Evolutionary conservation across 148 eudicot genomes (phyloP).

Genomic region (Simmondsia chinensis): DNA sequence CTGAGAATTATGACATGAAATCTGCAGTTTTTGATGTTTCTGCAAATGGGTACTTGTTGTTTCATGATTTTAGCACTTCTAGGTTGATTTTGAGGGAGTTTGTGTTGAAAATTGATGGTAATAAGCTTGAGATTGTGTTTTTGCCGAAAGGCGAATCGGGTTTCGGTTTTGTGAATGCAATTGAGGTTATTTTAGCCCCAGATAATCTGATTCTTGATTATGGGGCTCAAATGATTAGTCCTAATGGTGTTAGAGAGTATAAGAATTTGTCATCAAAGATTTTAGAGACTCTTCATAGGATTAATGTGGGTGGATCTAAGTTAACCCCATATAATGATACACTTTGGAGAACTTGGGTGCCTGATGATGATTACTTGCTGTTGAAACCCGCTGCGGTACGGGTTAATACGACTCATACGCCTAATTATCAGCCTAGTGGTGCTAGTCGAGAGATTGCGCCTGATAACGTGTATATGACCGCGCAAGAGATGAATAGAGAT

Average conservation of each 20-base stretch:
- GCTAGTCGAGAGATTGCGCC: constrained; percentile 67
- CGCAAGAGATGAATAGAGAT: constrained; percentile 71
- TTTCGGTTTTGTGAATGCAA: constrained; percentile 67
- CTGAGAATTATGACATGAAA: constrained; percentile 36
- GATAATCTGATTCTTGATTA: constrained; percentile 42
- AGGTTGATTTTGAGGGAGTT: constrained; percentile 48
- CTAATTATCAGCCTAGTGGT: constrained; percentile 53
- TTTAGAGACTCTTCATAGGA: constrained; percentile 68
- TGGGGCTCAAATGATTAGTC: constrained; percentile 34
- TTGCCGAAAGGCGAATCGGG: constrained; percentile 23
- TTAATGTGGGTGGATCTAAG: constrained; percentile 80
- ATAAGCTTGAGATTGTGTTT: constrained; percentile 41
- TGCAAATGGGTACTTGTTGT: constrained; percentile 48
- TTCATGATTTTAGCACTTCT: constrained; percentile 32
- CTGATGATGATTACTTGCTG: constrained; percentile 67
- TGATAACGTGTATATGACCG: constrained; percentile 80
- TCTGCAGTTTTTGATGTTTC: constrained; percentile 54
- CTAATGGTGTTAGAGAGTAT: constrained; percentile 37
- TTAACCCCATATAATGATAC: constrained; percentile 90
- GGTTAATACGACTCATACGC: constrained; percentile 27
- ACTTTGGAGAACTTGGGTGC: constrained; percentile 90
- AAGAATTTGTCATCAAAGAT: constrained; percentile 36
- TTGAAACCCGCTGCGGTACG: constrained; percentile 63
- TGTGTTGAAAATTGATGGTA: constrained; percentile 31
- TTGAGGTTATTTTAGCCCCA: constrained; percentile 87